Conservation (phyloP, 139 green algal genomes). For the Micractinium sp. region DNA sequence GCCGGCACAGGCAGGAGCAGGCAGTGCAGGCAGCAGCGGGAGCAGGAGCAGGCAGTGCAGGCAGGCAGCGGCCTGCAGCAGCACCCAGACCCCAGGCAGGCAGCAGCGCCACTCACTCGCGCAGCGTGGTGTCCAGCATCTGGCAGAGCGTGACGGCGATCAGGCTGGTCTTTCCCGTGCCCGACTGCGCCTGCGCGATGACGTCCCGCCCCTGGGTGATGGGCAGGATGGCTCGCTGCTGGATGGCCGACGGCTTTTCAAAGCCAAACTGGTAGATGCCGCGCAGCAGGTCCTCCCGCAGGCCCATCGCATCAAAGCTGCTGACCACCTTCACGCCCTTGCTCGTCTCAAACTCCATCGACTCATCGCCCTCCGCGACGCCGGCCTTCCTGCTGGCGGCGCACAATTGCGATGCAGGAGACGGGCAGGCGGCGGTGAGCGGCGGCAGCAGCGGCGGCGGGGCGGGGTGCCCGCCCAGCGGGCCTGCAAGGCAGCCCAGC, state of each 20-base stretch:
- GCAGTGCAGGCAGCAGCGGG: not conserved
- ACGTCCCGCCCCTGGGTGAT: conserved; percentile 92
- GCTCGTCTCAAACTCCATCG: conserved; percentile 80
- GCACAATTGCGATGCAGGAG: no score
- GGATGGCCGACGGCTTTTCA: conserved; percentile 98
- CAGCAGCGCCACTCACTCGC: conserved; percentile 35
- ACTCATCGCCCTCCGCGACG: conserved; percentile 38
- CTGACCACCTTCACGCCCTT: conserved; percentile 81
- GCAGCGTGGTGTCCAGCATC: conserved; percentile 77
- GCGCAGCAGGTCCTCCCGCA: conserved; percentile 93
- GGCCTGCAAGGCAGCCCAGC: not conserved
- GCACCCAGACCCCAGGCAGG: not conserved
- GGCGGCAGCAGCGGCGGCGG: not conserved
- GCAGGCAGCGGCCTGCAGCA: no score
- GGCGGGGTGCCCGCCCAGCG: not conserved
- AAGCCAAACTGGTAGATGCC: conserved; percentile 96
- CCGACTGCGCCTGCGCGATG: conserved; percentile 98
- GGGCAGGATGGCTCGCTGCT: conserved; percentile 95
- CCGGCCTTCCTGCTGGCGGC: conserved; percentile 4
- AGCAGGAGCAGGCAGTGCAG: not conserved
- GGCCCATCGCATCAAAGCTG: conserved; percentile 93
- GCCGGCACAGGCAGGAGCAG: not conserved
- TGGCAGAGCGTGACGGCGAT: conserved; percentile 93
- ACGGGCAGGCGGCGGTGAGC: not conserved
- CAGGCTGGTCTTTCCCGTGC: conserved; percentile 98